Evolutionary conservation across 495 filamentous ascomycete genomes (phyloP).

Genomic region (Talaromyces thailandensis): DNA sequence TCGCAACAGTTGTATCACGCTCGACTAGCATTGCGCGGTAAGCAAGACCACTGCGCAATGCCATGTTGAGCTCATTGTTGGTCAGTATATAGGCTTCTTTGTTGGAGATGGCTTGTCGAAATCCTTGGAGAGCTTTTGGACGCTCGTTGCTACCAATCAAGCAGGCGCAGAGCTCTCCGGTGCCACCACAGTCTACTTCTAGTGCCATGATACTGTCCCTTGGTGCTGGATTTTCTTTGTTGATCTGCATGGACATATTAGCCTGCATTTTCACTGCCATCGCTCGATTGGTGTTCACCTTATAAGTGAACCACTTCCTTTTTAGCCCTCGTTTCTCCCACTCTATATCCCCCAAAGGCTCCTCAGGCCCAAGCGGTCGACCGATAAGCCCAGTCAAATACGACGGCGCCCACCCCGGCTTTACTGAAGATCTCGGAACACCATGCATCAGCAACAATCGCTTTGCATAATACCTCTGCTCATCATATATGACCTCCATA

Average conservation of each 20-base stretch:
- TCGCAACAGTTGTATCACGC: background rate
- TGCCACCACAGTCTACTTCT: background rate
- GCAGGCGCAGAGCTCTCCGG: background rate
- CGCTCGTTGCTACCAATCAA: background rate
- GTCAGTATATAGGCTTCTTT: background rate
- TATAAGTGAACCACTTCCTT: background rate
- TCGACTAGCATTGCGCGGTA: background rate
- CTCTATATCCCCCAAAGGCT: background rate
- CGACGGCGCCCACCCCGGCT: background rate
- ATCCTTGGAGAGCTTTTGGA: background rate
- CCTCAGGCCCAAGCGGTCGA: background rate
- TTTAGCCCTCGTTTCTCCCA: background rate
- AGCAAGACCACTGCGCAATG: background rate
- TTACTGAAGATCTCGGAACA: background rate
- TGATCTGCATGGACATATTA: background rate
- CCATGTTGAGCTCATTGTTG: background rate
- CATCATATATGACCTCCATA: background rate
- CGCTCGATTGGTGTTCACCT: background rate
- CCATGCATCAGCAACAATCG: background rate
- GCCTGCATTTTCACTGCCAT: background rate
- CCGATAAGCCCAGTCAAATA: background rate
- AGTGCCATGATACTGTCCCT: background rate
- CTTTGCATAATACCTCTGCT: background rate
- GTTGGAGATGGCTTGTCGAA: background rate
- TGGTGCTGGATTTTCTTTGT: background rate